Base-by-base conservation (phyloP, 176 grass and related monocot species). In the Musa troglodytarum region DNA sequence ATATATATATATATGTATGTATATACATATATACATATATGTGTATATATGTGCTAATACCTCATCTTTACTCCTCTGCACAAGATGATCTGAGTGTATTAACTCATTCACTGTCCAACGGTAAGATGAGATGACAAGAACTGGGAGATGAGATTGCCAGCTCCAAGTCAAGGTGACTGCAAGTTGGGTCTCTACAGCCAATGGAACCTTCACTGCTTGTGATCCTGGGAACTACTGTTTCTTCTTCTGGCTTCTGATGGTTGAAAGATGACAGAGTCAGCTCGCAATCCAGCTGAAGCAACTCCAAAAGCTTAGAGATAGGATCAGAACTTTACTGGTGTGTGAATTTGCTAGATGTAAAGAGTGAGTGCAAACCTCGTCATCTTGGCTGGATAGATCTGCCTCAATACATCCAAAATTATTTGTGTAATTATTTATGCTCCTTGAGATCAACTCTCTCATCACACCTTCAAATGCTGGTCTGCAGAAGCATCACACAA, bases 81-180 rank as follows among this genome's bases (percentile, higher is more conserved):
- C 34, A 43, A 43, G 34, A 43, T 43, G 34, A 43, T 43, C 34
- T 43, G 4, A 43, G 34, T 43, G 34, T 43, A 6, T 43, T 43
- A 43, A 43, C 3, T 43, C 34, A 6, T 43, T 43, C 34, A 43
- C 34, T 43, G 4, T 43, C 34, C 34, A 43, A 43, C 4, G 5
- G 34, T 43, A 0, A 0, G 34, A 43, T 43, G 34, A 43, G 34
- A 43, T 61, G 53, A 54, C 21, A 54, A 23, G 21, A 74, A 55
- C 71, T 8, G 28, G 71, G 26, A 55, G 72, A 74, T 17, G 72
- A 74, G 17, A 74, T 74, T 12, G 52, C 56, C 21, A 74, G 11
- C 24, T 74, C 72, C 11, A 74, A 29, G 72, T 26, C 55, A 3
- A 74, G 8, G 11, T 74, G 72, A 11, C 50, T 54, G 53, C 71